Percentiles rank a stretch among this genome's conserved stretches.
phyloP scores from a whole-genome alignment of 495 filamentous ascomycete species.

The Diplogelasinospora grovesii region DNA sequence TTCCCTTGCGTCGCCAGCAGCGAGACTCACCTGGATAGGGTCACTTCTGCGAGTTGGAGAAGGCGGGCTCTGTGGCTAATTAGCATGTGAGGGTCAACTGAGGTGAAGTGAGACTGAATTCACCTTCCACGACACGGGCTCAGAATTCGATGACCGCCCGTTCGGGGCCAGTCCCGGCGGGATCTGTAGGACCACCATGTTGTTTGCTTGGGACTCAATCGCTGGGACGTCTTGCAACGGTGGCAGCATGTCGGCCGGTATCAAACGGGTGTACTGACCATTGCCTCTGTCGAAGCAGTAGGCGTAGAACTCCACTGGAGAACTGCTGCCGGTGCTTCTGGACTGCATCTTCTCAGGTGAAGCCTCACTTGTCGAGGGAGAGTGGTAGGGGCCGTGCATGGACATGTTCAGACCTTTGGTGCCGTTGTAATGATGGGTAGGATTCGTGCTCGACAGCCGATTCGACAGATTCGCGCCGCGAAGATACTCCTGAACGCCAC shows the following conservation, averaged over 20 bases:
- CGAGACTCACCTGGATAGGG: constrained; percentile 29
- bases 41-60: background rate
- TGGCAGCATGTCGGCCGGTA: constrained; percentile 61
- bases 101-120: too few relatives aligned
- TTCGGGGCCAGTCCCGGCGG: constrained; percentile 28
- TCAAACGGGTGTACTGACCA: constrained; percentile 53
- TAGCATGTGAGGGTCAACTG: background rate
- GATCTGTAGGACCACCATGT: constrained; percentile 37
- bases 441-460: too few relatives aligned
- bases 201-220: constrained; percentile 17
- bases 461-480: too few relatives aligned
- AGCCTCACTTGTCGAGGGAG: background rate
- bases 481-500: too few relatives aligned
- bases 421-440: too few relatives aligned
- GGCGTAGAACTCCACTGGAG: too few relatives aligned
- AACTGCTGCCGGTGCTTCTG: constrained; percentile 1
- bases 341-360: background rate
- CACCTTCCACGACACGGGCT: constrained; percentile 15
- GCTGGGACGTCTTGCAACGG: constrained; percentile 29
- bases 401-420: too few relatives aligned
- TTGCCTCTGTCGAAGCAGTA: constrained; percentile 54
- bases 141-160: constrained; percentile 29
- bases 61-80: background rate
- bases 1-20: background rate
- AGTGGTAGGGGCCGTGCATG: too few relatives aligned